Percentiles rank a stretch among this genome's conserved stretches.
Conservation (phyloP, 2,329 filamentous ascomycete species). For the Talaromyces piceae region DNA sequence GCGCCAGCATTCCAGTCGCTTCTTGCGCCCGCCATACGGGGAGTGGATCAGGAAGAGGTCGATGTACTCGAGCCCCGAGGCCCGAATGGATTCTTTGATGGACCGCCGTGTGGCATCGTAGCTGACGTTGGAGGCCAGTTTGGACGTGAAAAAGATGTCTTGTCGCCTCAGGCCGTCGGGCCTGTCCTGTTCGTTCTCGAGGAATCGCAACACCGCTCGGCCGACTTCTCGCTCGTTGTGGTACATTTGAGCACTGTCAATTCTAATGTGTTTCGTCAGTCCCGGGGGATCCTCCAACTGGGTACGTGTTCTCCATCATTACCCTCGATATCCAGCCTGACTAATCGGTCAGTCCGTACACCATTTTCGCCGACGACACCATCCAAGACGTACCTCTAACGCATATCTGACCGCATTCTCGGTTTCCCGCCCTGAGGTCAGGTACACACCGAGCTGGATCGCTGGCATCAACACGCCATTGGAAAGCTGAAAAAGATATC, state of each 20-base stretch:
- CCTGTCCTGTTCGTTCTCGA: constrained; percentile 41
- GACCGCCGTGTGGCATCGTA: constrained; percentile 62
- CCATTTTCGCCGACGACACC: background rate
- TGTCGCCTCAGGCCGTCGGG: constrained; percentile 50
- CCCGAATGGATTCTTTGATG: constrained; percentile 58
- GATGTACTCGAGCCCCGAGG: constrained; percentile 64
- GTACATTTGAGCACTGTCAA: constrained; percentile 59
- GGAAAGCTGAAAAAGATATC: constrained; percentile 40
- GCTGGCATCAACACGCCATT: constrained; percentile 62
- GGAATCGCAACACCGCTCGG: constrained; percentile 53
- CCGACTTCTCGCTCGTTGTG: constrained; percentile 67
- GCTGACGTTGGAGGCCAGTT: constrained; percentile 59
- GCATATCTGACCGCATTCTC: constrained; percentile 51
- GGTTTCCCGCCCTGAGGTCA: constrained; percentile 58
- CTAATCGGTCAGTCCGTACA: constrained; percentile 24
- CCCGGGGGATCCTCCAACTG: background rate
- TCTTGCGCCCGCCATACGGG: constrained; percentile 65
- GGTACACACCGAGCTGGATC: constrained; percentile 67
- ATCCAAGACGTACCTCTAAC: constrained; percentile 39
- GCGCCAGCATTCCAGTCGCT: constrained; percentile 64
- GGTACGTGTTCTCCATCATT: background rate
- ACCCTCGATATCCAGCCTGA: constrained; percentile 20
- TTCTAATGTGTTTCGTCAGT: constrained; percentile 4
- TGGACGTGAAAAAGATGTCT: constrained; percentile 74
- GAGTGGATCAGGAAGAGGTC: constrained; percentile 75